Evolutionary conservation across 345 rosid species (phyloP), one percentile per base, ranked within the genome.

Genomic region (Pelargonium nanum): DNA sequence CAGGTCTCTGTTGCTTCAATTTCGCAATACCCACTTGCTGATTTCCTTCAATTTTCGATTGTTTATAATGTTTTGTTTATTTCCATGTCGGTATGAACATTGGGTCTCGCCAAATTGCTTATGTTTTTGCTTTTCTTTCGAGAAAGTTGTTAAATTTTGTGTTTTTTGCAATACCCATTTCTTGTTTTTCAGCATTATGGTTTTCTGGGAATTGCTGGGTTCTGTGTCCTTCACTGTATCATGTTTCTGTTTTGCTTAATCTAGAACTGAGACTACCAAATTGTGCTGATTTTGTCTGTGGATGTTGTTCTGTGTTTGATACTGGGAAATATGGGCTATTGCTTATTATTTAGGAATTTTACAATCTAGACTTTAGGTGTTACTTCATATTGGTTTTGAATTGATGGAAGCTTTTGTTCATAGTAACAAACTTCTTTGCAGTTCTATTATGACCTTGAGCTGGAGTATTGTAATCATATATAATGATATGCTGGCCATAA

Each of bases 1-100:
- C 83, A 81, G 98, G 96, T 86, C 17, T 51, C 44, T 26, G 4
- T 24, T 20, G 61, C 56, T 15, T 15, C 8, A 20, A 2, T 25
- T 65, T 30, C 1, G 1, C 19, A 17, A 15, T 40, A 12, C 48
- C 48, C 48, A 12, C 48, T 10, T 40, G 16, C 15, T 12, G 16
- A 40, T 40, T 34, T 34, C 45, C 12, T 34, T 9, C 1, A 34
- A 34, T 40, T 40, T 3, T 40, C 13, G 48, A 17, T 40, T 40
- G 16, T 9, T 40, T 40, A n/a, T 40, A 19, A 8, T 52, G 55
- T 19, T 52, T 52, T 52, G 21, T 17, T 52, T 2, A n/a, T 52
- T 4, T 1, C 55, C 55, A n/a, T n/a, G n/a, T n/a, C 55, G n/a
- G 6, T 52, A 2, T 21, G 8, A 52, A 52, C 5, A 17, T 52